Evolutionary conservation across 1,284 basidiomycete genomes (phyloP), one percentile per base, ranked within the genome.

Genomic region (Trichosporon sp.): DNA sequence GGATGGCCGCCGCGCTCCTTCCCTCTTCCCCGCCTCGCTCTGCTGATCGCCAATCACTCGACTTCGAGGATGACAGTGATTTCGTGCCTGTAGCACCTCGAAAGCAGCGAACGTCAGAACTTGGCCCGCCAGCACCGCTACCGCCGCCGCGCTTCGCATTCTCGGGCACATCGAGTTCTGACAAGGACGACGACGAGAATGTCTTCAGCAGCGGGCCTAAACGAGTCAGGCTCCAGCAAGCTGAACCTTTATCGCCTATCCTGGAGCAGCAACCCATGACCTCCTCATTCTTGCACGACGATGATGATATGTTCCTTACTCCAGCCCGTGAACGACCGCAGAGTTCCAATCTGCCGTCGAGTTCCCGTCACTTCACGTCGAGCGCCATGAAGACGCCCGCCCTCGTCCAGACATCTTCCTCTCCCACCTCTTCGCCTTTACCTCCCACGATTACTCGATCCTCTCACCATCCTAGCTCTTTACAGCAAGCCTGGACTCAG

Each of bases 351-450:
- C 29, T 29, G 49, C 63, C 11, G 34, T 44, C 58, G 4, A 44
- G 52, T 23, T 60, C 62, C 6, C 49, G 32, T 3, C 60, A 60
- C 11, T 64, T 74, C 19, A 69, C 65, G 9, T 72, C 73, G 1
- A 73, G 72, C 34, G 69, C 71, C 3, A 74, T 77, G 56, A 77
- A 75, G 60, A 79, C 77, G 0, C 77, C 77, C 4, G 77, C 74
- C 6, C 65, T 79, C 14, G 69, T 78, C 29, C 74, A 77, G 56
- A 72, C 76, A 0, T 74, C 77, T 0, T 81, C 79, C 7, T 79
- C 78, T 1, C 79, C 79, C 1, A 75, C 76, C 1, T 80, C 79
- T 1, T 80, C 79, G 4, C 79, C 79, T 4, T 78, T 78, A 73
- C 79, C 79, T 1, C 70, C 73, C 1, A 80, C 78, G 0, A 70